phyloP scores from a whole-genome alignment of 1,139 yeast species.

The Suhomyces terraborum region DNA sequence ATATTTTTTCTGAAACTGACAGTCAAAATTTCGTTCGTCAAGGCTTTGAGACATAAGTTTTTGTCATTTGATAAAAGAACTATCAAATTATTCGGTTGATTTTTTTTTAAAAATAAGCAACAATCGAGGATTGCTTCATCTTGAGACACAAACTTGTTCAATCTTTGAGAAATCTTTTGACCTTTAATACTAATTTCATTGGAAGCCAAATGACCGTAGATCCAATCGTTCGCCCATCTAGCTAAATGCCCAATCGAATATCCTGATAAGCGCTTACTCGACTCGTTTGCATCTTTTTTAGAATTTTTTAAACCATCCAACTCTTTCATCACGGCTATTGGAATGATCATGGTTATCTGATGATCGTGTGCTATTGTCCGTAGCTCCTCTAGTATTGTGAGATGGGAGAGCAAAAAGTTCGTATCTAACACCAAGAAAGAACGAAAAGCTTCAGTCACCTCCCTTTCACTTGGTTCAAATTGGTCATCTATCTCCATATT shows the following conservation, averaged over 20 bases:
- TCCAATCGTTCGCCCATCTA: constrained; percentile 78
- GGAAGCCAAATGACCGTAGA: constrained; percentile 60
- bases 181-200: constrained; percentile 56
- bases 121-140: constrained; percentile 91
- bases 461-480: not conserved
- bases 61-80: constrained; percentile 78
- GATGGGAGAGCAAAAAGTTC: constrained; percentile 70
- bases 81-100: constrained; percentile 47
- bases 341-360: constrained; percentile 60
- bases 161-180: constrained; percentile 59
- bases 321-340: constrained; percentile 69
- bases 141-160: constrained; percentile 46
- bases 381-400: constrained; percentile 55
- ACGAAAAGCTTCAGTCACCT: constrained; percentile 24
- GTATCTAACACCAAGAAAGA: constrained; percentile 71
- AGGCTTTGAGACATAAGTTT: constrained; percentile 77
- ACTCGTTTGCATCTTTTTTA: constrained; percentile 13
- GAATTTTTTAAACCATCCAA: constrained; percentile 75
- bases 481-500: constrained; percentile 8
- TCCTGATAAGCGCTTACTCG: constrained; percentile 21
- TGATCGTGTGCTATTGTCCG: constrained; percentile 39
- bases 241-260: constrained; percentile 59
- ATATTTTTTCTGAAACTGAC: constrained; percentile 62
- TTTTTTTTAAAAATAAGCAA: constrained; percentile 61
- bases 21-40: constrained; percentile 66